Percentiles rank a stretch among this genome's conserved stretches.
Evolutionary conservation across 345 rosid genomes (phyloP).

Genomic region (Geranium rotundifolium): DNA sequence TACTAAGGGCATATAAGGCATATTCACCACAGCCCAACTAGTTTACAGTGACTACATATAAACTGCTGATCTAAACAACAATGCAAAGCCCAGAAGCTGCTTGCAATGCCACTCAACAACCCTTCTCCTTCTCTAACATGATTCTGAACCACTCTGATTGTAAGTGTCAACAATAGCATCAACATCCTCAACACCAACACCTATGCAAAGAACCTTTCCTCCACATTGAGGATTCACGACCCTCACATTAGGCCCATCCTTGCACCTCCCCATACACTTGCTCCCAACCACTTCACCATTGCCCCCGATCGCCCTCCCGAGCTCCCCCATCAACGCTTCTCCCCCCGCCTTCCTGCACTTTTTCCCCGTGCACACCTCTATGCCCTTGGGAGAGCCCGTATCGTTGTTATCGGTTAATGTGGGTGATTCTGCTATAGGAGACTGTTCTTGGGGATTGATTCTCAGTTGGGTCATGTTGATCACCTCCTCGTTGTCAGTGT

Average conservation of each 20-base stretch:
- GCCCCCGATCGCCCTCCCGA: constrained; percentile 33
- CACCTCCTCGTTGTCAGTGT: constrained; percentile 36
- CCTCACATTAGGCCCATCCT: constrained; percentile 58
- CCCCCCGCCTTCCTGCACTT: constrained; percentile 63
- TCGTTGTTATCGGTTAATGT: no score
- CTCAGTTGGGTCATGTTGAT: constrained; percentile 36
- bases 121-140: no score
- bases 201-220: no score
- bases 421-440: not conserved
- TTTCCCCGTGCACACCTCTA: constrained; percentile 72
- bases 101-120: no score
- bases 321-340: constrained; percentile 39
- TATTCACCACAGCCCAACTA: no score
- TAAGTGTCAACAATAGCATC: no score
- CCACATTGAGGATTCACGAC: constrained; percentile 12
- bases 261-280: constrained; percentile 74
- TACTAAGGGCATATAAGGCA: no score
- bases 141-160: no score
- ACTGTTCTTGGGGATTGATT: constrained; percentile 4
- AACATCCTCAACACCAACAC: no score
- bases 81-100: no score
- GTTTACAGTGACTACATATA: no score
- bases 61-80: no score
- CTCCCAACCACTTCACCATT: constrained; percentile 49
- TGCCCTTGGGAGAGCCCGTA: constrained; percentile 23